Evolutionary conservation across 768 basidiomycete species (phyloP).

Genomic region (Naganishia friedmannii): DNA sequence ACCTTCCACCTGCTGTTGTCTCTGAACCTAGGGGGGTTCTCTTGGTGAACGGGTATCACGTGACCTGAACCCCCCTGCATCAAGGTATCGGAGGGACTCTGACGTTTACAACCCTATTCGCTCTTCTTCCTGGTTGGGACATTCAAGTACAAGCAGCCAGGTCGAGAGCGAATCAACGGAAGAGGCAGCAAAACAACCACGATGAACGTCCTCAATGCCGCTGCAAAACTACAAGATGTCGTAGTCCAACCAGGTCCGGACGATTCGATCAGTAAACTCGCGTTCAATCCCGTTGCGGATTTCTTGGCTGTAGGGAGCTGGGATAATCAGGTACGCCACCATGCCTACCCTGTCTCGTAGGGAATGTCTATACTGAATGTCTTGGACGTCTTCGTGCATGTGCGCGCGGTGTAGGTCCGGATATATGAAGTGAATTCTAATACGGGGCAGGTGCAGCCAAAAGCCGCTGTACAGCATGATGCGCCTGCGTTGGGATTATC

Average conservation of each 20-base stretch:
- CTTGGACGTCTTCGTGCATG: too few species aligned
- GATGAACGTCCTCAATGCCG: constrained; percentile 31
- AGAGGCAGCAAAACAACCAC: constrained; percentile 1
- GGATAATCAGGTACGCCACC: constrained; percentile 74
- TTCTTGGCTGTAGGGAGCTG: constrained; percentile 89
- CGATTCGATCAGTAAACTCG: constrained; percentile 80
- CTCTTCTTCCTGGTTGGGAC: not conserved
- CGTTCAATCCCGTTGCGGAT: constrained; percentile 81
- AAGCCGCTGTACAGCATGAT: constrained; percentile 86
- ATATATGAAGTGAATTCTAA: constrained; percentile 77
- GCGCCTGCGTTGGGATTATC: constrained; percentile 82
- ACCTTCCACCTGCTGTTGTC: not conserved
- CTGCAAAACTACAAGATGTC: constrained; percentile 65
- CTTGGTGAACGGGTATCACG: not conserved
- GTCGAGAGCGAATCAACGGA: too few species aligned
- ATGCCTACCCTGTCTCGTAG: not conserved
- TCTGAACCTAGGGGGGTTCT: not conserved
- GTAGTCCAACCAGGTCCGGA: constrained; percentile 75
- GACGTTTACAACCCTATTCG: not conserved
- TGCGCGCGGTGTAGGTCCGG: constrained; percentile 64
- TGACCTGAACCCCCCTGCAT: not conserved
- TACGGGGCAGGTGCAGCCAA: constrained; percentile 71
- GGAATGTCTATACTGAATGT: constrained; percentile 32
- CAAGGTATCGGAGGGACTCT: not conserved
- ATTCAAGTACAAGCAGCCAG: not conserved